Evolutionary conservation across 768 basidiomycete genomes (phyloP).

Genomic region (Trametes cingulata): DNA sequence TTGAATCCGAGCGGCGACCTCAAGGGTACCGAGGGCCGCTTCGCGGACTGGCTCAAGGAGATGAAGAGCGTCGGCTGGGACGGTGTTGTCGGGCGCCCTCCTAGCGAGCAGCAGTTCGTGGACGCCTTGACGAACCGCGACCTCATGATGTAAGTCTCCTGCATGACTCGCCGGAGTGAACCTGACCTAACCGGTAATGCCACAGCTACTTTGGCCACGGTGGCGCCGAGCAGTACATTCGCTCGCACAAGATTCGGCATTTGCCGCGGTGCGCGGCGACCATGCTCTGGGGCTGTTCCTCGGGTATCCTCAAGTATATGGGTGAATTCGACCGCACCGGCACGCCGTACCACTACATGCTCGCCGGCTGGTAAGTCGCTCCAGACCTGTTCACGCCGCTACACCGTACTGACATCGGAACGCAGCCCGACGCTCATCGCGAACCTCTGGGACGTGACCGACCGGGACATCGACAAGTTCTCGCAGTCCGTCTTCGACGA

Average conservation of each 20-base stretch:
- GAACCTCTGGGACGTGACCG: conserved; percentile 98
- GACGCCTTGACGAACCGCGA: conserved; percentile 73
- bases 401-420: background rate
- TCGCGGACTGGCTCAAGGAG: conserved; percentile 72
- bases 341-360: conserved; percentile 92
- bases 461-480: conserved; percentile 94
- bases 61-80: conserved; percentile 82
- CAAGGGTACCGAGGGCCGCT: conserved; percentile 76
- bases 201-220: conserved; percentile 95
- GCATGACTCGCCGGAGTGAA: background rate
- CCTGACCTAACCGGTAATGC: background rate
- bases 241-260: conserved; percentile 81
- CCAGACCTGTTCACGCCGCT: background rate
- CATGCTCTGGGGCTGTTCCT: conserved; percentile 99
- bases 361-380: conserved; percentile 90
- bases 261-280: conserved; percentile 86
- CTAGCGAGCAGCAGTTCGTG: conserved; percentile 83
- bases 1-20: conserved; percentile 95
- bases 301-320: conserved; percentile 83
- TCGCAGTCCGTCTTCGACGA: conserved; percentile 81
- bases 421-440: conserved; percentile 83
- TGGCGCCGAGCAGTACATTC: conserved; percentile 91
- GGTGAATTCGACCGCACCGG: conserved; percentile 93
- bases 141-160: conserved; percentile 80
- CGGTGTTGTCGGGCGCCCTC: conserved; percentile 71